phyloP scores from a whole-genome alignment of 2,329 filamentous ascomycete species.

The Colletotrichum sp. region DNA sequence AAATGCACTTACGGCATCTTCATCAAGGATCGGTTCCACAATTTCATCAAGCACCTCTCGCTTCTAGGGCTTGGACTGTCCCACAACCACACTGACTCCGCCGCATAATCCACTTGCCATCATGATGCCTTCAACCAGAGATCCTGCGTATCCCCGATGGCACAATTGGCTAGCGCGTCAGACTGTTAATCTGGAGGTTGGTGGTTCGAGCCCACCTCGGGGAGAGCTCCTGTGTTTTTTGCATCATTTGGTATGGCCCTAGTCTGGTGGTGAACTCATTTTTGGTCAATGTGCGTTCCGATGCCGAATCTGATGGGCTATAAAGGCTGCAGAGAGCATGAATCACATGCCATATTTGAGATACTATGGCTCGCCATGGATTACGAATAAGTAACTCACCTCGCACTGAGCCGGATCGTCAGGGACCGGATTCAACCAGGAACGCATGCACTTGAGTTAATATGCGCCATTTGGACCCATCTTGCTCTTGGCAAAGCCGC shows the following conservation, averaged over 20 bases:
- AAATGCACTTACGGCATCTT: background rate
- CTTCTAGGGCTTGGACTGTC: background rate
- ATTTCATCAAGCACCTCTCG: background rate
- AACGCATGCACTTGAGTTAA: background rate
- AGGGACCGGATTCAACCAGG: background rate
- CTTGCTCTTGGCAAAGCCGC: background rate
- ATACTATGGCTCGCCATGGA: too few species aligned
- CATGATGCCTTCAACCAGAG: background rate
- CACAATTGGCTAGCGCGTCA: constrained; percentile 23
- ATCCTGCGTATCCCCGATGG: constrained; percentile 9
- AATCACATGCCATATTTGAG: background rate
- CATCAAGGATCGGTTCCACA: background rate
- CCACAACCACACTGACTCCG: background rate
- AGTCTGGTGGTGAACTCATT: background rate
- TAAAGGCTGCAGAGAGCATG: background rate
- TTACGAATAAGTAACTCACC: background rate
- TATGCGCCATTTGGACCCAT: background rate
- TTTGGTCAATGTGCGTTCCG: background rate
- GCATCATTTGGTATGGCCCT: background rate
- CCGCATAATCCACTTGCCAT: background rate
- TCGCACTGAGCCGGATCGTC: background rate
- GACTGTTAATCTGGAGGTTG: constrained; percentile 23
- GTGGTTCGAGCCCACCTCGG: constrained; percentile 20
- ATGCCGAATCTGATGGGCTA: background rate
- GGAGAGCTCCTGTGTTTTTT: background rate